Evolutionary conservation across 2,329 filamentous ascomycete genomes (phyloP).

Genomic region (Diaporthe citrichinensis): DNA sequence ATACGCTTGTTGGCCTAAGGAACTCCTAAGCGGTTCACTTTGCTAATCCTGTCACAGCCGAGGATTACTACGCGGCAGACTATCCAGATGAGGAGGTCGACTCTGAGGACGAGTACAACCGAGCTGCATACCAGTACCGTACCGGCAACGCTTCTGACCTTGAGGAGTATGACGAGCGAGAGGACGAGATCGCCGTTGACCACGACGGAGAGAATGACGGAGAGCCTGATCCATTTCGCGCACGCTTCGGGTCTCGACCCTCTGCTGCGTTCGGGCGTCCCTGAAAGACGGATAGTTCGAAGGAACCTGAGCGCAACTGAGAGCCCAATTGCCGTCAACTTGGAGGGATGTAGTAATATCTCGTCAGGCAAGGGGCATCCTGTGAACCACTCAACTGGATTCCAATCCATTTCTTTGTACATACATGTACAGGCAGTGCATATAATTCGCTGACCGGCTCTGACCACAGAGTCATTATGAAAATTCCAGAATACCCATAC

Average conservation of each 20-base stretch:
- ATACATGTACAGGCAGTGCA: constrained; percentile 25
- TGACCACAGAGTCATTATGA: constrained; percentile 13
- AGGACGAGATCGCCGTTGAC: constrained; percentile 49
- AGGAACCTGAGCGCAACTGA: background rate
- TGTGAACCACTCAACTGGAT: background rate
- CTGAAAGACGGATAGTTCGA: background rate
- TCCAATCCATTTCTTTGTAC: constrained; percentile 1
- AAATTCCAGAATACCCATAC: constrained; percentile 21
- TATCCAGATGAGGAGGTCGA: constrained; percentile 86
- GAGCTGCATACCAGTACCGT: constrained; percentile 68
- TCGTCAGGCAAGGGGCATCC: background rate
- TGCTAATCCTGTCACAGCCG: constrained; percentile 62
- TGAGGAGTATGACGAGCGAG: constrained; percentile 65
- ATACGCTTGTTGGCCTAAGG: background rate
- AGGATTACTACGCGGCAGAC: constrained; percentile 84
- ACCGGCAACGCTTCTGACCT: constrained; percentile 68
- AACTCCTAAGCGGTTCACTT: constrained; percentile 15
- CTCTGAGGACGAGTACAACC: constrained; percentile 76
- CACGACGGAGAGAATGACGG: constrained; percentile 50
- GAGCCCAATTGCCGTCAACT: too few relatives aligned
- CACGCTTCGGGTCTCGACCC: constrained; percentile 44
- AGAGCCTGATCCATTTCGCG: constrained; percentile 3
- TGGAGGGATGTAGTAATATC: too few relatives aligned
- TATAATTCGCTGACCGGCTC: constrained; percentile 23
- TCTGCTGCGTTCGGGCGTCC: constrained; percentile 40